phyloP scores from a whole-genome alignment of 257 asterid genomes.

The Solanum megistacrolobum region DNA sequence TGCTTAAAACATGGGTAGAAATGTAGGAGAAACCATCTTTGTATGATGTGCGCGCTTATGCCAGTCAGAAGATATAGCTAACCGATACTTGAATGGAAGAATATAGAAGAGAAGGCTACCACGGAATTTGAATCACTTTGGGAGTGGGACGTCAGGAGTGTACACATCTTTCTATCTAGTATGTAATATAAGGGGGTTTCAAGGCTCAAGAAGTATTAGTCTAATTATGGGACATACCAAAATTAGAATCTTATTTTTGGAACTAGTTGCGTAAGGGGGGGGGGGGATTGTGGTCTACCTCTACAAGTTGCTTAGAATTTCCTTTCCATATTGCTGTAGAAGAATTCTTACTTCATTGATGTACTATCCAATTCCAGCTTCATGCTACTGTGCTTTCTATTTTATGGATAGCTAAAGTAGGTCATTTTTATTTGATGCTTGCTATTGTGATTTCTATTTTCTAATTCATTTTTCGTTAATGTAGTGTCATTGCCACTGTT shows the following conservation, averaged over 20 bases:
- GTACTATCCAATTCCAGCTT: not conserved
- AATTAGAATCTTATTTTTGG: not conserved
- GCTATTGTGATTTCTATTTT: not conserved
- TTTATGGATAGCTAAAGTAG: not conserved
- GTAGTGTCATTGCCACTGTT: conserved; percentile 67
- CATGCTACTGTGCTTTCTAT: not conserved
- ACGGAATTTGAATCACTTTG: not conserved
- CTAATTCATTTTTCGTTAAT: not conserved
- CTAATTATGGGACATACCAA: not conserved
- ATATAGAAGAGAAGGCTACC: not conserved
- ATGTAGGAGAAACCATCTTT: not conserved
- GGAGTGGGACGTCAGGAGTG: not conserved
- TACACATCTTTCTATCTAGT: not conserved
- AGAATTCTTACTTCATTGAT: not conserved
- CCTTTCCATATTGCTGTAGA: not conserved
- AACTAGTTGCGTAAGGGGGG: not conserved
- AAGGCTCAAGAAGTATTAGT: not conserved
- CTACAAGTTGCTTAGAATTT: not conserved
- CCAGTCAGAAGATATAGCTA: not conserved
- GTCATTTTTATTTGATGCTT: conserved; percentile 3
- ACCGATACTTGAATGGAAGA: not conserved
- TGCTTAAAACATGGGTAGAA: not conserved
- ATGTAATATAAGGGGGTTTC: not conserved
- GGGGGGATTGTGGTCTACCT: not conserved
- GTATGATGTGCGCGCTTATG: not conserved